Evolutionary conservation across 805 yeast species (phyloP).

Genomic region (Kodamaea neixiangensis): DNA sequence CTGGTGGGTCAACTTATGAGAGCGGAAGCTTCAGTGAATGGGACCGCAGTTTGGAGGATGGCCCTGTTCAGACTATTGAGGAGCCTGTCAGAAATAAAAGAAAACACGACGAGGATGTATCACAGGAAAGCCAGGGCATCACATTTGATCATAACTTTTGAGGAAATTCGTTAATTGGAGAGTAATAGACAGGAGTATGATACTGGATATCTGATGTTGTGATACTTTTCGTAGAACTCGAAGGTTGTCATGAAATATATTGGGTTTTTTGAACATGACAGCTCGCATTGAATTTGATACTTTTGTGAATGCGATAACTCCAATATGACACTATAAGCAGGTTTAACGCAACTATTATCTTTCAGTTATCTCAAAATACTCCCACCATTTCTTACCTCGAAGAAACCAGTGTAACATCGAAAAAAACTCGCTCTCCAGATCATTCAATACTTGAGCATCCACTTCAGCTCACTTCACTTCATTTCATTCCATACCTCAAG

Average conservation of each 20-base stretch:
- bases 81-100: slow-evolving; percentile 29
- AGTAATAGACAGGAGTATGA: neutral
- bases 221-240: too few species aligned
- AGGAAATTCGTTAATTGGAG: neutral
- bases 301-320: too few species aligned
- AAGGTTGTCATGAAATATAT: too few species aligned
- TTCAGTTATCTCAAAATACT: too few species aligned
- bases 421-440: neutral
- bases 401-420: too few species aligned
- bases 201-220: neutral
- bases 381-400: too few species aligned
- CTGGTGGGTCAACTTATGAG: slow-evolving; percentile 45
- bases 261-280: too few species aligned
- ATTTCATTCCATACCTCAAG: neutral
- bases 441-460: neutral
- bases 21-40: slow-evolving; percentile 46
- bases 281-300: too few species aligned
- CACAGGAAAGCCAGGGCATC: slow-evolving; percentile 5
- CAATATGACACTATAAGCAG: too few species aligned
- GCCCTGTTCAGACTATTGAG: slow-evolving; percentile 15
- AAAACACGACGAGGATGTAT: slow-evolving; percentile 25
- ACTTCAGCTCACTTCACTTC: neutral
- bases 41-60: slow-evolving; percentile 27
- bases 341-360: too few species aligned
- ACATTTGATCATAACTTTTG: slow-evolving; percentile 11